Evolutionary conservation across 2,329 filamentous ascomycete genomes (phyloP), one percentile per base, ranked within the genome.

Genomic region (Aspergillus sp.): DNA sequence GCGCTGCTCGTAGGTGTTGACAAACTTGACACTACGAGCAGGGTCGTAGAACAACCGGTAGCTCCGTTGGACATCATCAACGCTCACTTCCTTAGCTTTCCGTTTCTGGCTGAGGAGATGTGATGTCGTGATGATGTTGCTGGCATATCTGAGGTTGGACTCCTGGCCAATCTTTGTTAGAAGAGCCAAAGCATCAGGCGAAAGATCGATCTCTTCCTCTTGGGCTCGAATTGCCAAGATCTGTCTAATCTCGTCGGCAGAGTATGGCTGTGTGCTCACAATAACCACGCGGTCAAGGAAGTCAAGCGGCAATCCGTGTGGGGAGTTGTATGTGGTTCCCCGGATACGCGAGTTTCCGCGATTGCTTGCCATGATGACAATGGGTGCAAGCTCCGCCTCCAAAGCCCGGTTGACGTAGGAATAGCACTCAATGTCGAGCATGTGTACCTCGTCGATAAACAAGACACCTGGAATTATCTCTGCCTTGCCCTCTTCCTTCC

Each of bases 321-420:
- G 95, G 67, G 90, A 95, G 67, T 86, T 88, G 79, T 98, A 97
- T 74, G 91, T 90, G 56, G 95, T 99, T 58, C 95, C 95, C 33
- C 95, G 87, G 70, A 99, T 97, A 65, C 89, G 88, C 39, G 95
- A 90, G 75, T 92, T 86, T 63, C 95, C 95, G 59, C 95, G 85
- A 80, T 99, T 99, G 82, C 90, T 96, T 54, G 95, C 95, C 95
- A 99, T 99, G 77, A 99, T 99, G 75, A 99, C 93, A 64, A 99
- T 93, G 40, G 95, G 95, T 1, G 95, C 92, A 33, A 99, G 84
- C 69, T 98, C 92, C 60, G 93, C 91, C 77, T 99, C 95, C 45
- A 99, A 83, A 1, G 95, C 95, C 52, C 95, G 90, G 81, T 99
- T 99, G 82, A 99, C 89, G 81, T 96, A 99, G 45, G 92, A 96